Evolutionary conservation across 305 asterid species (phyloP).

Genomic region (Ilex paraguariensis): DNA sequence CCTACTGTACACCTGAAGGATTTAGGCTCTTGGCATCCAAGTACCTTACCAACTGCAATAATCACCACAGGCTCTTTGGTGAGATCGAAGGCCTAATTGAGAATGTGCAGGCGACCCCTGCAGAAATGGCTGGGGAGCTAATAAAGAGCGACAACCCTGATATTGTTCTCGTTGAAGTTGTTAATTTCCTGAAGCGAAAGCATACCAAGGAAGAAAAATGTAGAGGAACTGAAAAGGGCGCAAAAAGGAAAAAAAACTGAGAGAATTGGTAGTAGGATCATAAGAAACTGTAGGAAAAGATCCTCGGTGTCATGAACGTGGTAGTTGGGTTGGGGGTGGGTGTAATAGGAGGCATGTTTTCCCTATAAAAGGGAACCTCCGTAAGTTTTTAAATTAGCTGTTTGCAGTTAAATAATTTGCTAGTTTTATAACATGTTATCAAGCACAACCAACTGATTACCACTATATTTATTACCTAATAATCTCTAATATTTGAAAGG

Average conservation of each 20-base stretch:
- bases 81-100: conserved; percentile 29
- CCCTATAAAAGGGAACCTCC: no score
- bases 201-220: neutral
- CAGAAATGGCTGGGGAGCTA: conserved; percentile 44
- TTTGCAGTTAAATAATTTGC: no score
- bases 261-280: neutral
- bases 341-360: no score
- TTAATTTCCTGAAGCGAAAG: conserved; percentile 29
- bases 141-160: conserved; percentile 39
- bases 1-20: conserved; percentile 45
- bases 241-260: conserved; percentile 2
- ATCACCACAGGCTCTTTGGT: conserved; percentile 12
- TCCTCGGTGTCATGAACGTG: no score
- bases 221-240: no score
- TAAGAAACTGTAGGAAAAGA: neutral
- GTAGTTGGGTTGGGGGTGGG: no score
- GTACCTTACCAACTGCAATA: conserved; percentile 29
- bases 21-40: conserved; percentile 44
- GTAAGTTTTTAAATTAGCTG: no score
- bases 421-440: no score
- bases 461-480: no score
- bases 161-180: conserved; percentile 14
- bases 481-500: no score
- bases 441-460: no score
- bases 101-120: conserved; percentile 29